Evolutionary conservation across 768 basidiomycete species (phyloP).

Genomic region (Lentinula sp.): DNA sequence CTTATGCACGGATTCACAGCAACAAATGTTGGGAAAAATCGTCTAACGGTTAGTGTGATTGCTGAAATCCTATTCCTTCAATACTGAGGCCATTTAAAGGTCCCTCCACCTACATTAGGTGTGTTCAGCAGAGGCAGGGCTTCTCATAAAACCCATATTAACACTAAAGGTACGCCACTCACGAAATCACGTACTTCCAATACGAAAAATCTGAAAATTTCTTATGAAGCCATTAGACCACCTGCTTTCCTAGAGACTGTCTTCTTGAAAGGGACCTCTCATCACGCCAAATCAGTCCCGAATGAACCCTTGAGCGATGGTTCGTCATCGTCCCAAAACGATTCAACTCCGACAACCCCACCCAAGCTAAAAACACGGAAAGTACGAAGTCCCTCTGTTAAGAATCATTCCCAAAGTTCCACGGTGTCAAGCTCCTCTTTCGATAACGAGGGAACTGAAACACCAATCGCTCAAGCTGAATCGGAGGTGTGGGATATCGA

Average conservation of each 20-base stretch:
- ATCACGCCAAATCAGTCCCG: not conserved
- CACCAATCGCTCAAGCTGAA: conserved; percentile 9
- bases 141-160: conserved; percentile 34
- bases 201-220: not conserved
- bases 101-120: conserved; percentile 35
- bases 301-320: not conserved
- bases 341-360: not conserved
- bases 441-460: not conserved
- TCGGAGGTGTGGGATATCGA: conserved; percentile 60
- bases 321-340: not conserved
- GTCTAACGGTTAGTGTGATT: conserved; percentile 46
- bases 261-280: not conserved
- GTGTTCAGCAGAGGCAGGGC: conserved; percentile 65
- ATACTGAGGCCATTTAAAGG: conserved; percentile 15
- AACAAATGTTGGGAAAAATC: conserved; percentile 53
- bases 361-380: not conserved
- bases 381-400: not conserved
- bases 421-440: not conserved
- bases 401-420: not conserved
- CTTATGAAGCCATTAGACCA: not conserved
- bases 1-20: conserved; percentile 66
- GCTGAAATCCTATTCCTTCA: not conserved
- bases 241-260: not conserved
- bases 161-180: conserved; percentile 17
- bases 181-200: conserved; percentile 1